These are phyloP conservation scores for apple (Malus domestica) DNA, from an alignment of 306 rosid genomes.

Conservation along the genomic window ASM211411v1 NC_041802.1:636501-637000, in stretches of 20 bases:
- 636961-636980: not conserved
- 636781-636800: not conserved
- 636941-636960: no score
- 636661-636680: conserved; percentile 66
- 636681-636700: conserved; percentile 90
- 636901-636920: not conserved
- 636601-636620: conserved; percentile 58
- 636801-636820: not conserved
- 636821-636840: not conserved
- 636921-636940: not conserved
- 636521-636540: not conserved
- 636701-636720: conserved; percentile 79
- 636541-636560: not conserved
- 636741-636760: conserved; percentile 54
- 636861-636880: not conserved
- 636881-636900: not conserved
- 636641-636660: conserved; percentile 46
- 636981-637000: not conserved
- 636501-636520: not conserved
- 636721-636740: conserved; percentile 91
- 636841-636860: not conserved
- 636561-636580: not conserved
- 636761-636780: not conserved
- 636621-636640: conserved; percentile 87
- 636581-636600: not conserved